These are phyloP conservation scores for Mollisiaceae sp. DNA, from an alignment of 2,329 filamentous ascomycete species.

Conservation along the genomic window DNA sequence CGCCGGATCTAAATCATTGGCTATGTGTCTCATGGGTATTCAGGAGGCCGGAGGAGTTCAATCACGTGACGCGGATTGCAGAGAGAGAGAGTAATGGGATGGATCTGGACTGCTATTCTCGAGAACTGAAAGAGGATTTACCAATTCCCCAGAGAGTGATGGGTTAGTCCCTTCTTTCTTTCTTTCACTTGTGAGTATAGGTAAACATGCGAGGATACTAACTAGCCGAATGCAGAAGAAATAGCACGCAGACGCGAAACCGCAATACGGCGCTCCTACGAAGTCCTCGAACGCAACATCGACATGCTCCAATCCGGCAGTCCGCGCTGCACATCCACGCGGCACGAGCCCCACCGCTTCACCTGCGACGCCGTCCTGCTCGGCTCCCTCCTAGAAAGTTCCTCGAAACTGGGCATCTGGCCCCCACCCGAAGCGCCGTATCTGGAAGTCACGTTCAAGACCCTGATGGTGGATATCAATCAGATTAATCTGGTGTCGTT, in stretches of 20 bases:
- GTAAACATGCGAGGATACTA: neutral
- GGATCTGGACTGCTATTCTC: conserved; percentile 13
- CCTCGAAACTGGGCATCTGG: conserved; percentile 21
- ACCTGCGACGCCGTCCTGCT: conserved; percentile 25
- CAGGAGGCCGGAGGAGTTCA: conserved; percentile 20
- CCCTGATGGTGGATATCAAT: conserved; percentile 17
- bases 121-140: conserved; percentile 20
- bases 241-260: conserved; percentile 10
- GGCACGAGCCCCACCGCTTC: conserved; percentile 20
- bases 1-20: conserved; percentile 24
- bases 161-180: conserved; percentile 8
- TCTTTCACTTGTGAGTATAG: neutral
- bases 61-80: conserved; percentile 19
- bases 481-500: conserved; percentile 18
- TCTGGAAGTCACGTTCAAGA: conserved; percentile 16
- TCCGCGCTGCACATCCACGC: conserved; percentile 21
- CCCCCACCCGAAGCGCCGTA: conserved; percentile 23
- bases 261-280: conserved; percentile 39
- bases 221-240: conserved; percentile 1
- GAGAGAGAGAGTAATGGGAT: conserved; percentile 22
- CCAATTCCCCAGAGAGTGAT: conserved; percentile 26
- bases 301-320: conserved; percentile 25
- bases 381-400: conserved; percentile 21
- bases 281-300: conserved; percentile 41
- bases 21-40: conserved; percentile 30